Evolutionary conservation across 2,329 filamentous ascomycete genomes (phyloP), one percentile per base, ranked within the genome.

Genomic region (Ambrosiella beaveri): DNA sequence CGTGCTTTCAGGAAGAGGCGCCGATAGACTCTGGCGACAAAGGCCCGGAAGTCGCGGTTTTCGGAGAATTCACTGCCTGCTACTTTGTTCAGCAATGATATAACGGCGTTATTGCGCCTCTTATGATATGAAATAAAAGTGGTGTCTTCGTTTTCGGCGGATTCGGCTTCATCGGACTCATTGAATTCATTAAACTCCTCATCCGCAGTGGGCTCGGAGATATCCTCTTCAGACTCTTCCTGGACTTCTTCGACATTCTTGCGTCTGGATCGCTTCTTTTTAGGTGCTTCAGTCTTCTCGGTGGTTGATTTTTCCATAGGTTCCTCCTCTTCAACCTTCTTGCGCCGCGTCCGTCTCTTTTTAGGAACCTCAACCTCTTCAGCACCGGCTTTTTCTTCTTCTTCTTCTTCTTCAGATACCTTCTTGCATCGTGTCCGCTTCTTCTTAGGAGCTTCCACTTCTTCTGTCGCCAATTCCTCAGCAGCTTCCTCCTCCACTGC

Each of bases 1-100:
- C 56, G 56, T 7, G 56, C 12, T n/a, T 53, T 41, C 7, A 19
- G 19, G 56, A 54, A 56, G n/a, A 56, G 45, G 1, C 41, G 19
- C 9, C 56, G 39, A 35, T 55, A 61, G 19, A 52, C 53, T 2
- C 52, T 52, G 27, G 59, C 47, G n/a, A 57, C 17, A 17, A 41
- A 2, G 17, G 13, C 17, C 6, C 38, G 19, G 8, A 47, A n/a
- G 12, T 17, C n/a, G 11, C 8, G 36, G 27, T 39, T 13, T 9
- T 54, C 12, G 7, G 36, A 13, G 1, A 36, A 6, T 27, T 12
- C 12, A 37, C 11, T 38, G 11, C 36, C 35, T 15, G 51, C 3
- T n/a, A 36, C 37, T 38, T 39, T 36, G 12, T 17, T 5, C 13
- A 47, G 27, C 35, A 17, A 41, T 7, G 8, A 15, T 11, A 35